A percentile compares a stretch with the other conserved stretches of the same genome.
Conservation (phyloP, 192 early-diverging fungal genomes). For the Rhizophlyctis rosea region DNA sequence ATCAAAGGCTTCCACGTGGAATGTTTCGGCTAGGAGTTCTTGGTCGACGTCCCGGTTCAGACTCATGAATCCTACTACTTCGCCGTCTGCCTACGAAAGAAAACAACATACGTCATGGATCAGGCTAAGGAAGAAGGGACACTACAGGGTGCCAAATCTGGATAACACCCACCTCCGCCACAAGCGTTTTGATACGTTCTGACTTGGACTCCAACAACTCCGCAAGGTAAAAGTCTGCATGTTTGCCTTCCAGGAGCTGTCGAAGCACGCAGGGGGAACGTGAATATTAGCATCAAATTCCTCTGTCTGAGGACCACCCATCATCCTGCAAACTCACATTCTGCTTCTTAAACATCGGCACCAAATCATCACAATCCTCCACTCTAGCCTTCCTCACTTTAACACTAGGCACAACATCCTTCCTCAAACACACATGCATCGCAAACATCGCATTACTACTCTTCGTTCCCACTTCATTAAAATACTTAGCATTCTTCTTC, state of each 20-base stretch:
- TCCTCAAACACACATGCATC: slow-evolving; percentile 39
- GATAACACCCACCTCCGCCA: slow-evolving; percentile 38
- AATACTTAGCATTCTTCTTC: slow-evolving; percentile 26
- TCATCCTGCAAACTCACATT: slow-evolving; percentile 19
- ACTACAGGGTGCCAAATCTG: not conserved
- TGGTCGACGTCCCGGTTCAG: slow-evolving; percentile 44
- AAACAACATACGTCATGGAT: not conserved
- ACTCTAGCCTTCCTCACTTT: slow-evolving; percentile 46
- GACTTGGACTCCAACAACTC: slow-evolving; percentile 41
- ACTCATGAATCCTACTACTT: slow-evolving; percentile 53
- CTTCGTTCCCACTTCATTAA: slow-evolving; percentile 32
- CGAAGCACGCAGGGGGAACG: not conserved
- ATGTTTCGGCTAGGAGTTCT: slow-evolving; percentile 29
- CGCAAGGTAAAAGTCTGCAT: slow-evolving; percentile 44
- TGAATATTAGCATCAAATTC: not conserved
- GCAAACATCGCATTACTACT: slow-evolving; percentile 25
- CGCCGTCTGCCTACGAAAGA: slow-evolving; percentile 28
- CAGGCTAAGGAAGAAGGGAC: not conserved
- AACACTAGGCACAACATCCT: slow-evolving; percentile 39
- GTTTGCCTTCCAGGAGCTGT: slow-evolving; percentile 29
- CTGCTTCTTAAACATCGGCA: slow-evolving; percentile 50
- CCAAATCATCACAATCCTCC: slow-evolving; percentile 59
- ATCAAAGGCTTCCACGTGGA: slow-evolving; percentile 47
- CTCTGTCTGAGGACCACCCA: not conserved
- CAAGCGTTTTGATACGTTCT: slow-evolving; percentile 37